These are phyloP conservation scores for Przewalskia tangutica DNA, from an alignment of 257 asterid species.

Conservation along the genomic window DNA sequence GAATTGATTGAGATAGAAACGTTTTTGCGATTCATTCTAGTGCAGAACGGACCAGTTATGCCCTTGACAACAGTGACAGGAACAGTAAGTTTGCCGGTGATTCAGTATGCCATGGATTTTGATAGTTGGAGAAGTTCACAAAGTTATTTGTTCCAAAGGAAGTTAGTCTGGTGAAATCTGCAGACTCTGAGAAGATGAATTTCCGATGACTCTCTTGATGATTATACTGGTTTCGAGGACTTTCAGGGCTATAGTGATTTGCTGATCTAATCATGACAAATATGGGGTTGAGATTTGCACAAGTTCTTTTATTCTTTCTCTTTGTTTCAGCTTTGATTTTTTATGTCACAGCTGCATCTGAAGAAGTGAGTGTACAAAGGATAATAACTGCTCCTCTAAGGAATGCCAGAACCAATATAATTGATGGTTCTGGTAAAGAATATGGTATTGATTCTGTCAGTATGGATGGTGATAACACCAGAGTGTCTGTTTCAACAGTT, in stretches of 20 bases:
- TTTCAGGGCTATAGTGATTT: conserved; percentile 6
- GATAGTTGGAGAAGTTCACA: neutral
- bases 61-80: neutral
- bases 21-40: neutral
- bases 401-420: conserved; percentile 50
- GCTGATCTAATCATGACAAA: conserved; percentile 4
- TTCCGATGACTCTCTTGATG: neutral
- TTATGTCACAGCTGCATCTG: conserved; percentile 27
- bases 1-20: neutral
- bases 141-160: neutral
- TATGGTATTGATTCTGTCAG: conserved; percentile 32
- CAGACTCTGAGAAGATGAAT: conserved; percentile 4
- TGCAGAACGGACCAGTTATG: neutral
- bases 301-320: conserved; percentile 29
- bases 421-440: conserved; percentile 88
- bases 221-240: neutral
- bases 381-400: conserved; percentile 59
- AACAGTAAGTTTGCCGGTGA: neutral
- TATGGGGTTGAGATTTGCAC: conserved; percentile 36
- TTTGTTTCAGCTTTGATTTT: conserved; percentile 24
- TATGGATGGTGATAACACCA: conserved; percentile 27
- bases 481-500: conserved; percentile 82
- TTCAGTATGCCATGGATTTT: neutral
- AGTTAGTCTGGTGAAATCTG: neutral
- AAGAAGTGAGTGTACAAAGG: conserved; percentile 29